Base-by-base conservation (phyloP, 73 alveolate genomes). In the Paramecium octaurelia region DNA sequence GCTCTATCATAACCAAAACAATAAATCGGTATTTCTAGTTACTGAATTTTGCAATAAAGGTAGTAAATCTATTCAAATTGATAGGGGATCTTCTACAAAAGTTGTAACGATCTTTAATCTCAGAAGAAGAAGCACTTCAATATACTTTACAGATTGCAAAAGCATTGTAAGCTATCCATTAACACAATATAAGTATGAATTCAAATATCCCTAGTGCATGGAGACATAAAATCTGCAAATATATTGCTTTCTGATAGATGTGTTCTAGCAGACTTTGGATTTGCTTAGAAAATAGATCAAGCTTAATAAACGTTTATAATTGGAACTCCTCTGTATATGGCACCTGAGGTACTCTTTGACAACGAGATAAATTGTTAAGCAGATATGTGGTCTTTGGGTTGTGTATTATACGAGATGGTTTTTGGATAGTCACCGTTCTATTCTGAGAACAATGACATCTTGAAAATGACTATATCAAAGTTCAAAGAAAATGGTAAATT, bases 381-480 rank as follows among this genome's bases (percentile, higher is more conserved):
- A 54, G 97, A 94, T 80, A 92, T 94, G 50, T 94, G 97, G 97
- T 94, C 97, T 48, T 77, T 94, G 43, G 97, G 97, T 3, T 94
- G 96, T 46, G 96, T 92, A 16, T 86, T 94, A 9, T 94, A 87
- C 40, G 97, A 94, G 89, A 92, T 94, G 93, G 93, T 86, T 18
- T 91, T 93, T n/a, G 85, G 93, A 24, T 54, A 85, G 20, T 94
- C 96, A 21, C 97, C 97, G 11, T 94, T 94, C 88, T 70, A 75
- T 85, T 93, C 95, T 1, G 92, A 93, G 21, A 31, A 42, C 16
- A 24, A 80, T 20, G 75, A 40, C 23, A 40, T 44, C 0, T 64
- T 80, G 18, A 44, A 24, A 9, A 23, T 20, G 3, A 43, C 70
- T 23, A 36, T 80, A 16, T 21, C 21, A 46, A 20, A 40, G 16